Evolutionary conservation across 805 yeast species (phyloP).

Genomic region (Diddensiella santjacobensis): DNA sequence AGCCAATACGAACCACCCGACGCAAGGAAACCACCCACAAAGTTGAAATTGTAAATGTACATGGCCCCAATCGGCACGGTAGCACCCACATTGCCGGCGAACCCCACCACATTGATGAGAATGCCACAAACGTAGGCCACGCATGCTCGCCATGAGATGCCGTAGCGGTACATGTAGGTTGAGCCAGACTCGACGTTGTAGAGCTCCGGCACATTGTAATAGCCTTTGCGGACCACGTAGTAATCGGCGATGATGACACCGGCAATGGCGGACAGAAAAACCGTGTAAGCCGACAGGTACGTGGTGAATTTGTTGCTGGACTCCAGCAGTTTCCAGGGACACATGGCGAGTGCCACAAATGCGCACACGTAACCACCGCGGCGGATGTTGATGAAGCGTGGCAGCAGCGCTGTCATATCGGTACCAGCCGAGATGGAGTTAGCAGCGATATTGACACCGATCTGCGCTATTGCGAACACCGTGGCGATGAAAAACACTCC

Average conservation of each 20-base stretch:
- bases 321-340: conserved; percentile 79
- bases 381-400: conserved; percentile 52
- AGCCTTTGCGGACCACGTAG: conserved; percentile 69
- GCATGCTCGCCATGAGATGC: conserved; percentile 81
- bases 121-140: conserved; percentile 78
- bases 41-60: conserved; percentile 66
- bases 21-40: conserved; percentile 68
- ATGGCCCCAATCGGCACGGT: conserved; percentile 77
- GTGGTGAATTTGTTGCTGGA: conserved; percentile 73
- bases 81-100: conserved; percentile 74
- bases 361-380: conserved; percentile 83
- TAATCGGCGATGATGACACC: conserved; percentile 66
- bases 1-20: conserved; percentile 54
- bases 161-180: conserved; percentile 60
- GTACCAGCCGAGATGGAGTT: conserved; percentile 49
- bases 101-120: conserved; percentile 80
- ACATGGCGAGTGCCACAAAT: conserved; percentile 59
- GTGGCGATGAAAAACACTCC: conserved; percentile 74
- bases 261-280: conserved; percentile 77
- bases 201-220: conserved; percentile 58
- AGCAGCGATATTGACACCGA: conserved; percentile 70
- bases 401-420: conserved; percentile 48
- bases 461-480: conserved; percentile 70
- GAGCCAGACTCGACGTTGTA: conserved; percentile 47
- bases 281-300: conserved; percentile 75